phyloP scores from a whole-genome alignment of 768 basidiomycete genomes.

The Podaxis pistillaris region DNA sequence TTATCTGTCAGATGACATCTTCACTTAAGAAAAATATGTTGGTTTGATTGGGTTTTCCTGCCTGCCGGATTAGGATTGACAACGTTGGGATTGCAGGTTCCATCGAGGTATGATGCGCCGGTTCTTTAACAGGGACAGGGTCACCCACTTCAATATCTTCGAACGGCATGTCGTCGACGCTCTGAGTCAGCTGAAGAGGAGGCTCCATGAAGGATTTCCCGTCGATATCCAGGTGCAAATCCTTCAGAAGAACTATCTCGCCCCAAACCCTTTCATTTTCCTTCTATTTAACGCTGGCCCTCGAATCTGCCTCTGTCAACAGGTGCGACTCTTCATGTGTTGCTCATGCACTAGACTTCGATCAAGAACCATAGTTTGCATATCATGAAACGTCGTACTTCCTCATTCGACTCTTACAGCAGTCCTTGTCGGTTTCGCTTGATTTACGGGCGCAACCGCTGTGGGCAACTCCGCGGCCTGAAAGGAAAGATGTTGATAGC shows the following conservation, averaged over 20 bases:
- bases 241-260: not conserved
- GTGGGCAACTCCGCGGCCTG: conserved; percentile 38
- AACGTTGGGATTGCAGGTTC: conserved; percentile 31
- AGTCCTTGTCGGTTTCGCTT: not conserved
- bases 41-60: too few species aligned
- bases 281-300: not conserved
- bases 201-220: conserved; percentile 41
- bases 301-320: not conserved
- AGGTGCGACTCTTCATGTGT: not conserved
- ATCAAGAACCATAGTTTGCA: not conserved
- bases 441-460: not conserved
- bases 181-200: conserved; percentile 38
- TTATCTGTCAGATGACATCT: too few species aligned
- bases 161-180: conserved; percentile 51
- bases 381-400: not conserved
- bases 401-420: not conserved
- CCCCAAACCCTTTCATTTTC: not conserved
- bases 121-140: conserved; percentile 62
- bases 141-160: conserved; percentile 64
- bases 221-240: conserved; percentile 50
- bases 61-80: too few species aligned
- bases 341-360: not conserved
- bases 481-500: conserved; percentile 38
- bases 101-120: conserved; percentile 70
- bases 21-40: too few species aligned